phyloP scores from a whole-genome alignment of 768 basidiomycete species.

The Amanita pseudoporphyria region DNA sequence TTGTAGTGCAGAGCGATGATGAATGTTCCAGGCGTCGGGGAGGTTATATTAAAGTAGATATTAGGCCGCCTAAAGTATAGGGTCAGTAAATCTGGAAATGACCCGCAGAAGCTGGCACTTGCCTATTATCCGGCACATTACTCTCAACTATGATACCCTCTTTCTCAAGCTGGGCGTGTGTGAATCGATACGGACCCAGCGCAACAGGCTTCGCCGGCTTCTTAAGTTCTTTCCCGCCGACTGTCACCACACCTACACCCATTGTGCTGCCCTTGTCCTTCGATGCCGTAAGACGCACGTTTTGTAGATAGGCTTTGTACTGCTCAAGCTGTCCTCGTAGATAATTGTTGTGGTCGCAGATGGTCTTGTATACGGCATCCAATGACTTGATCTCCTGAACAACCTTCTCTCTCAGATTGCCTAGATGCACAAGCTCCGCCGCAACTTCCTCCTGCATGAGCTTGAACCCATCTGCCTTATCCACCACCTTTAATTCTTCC shows the following conservation, averaged over 20 bases:
- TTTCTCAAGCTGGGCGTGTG: slow-evolving; percentile 96
- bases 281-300: slow-evolving; percentile 82
- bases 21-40: slow-evolving; percentile 95
- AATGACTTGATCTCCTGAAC: slow-evolving; percentile 84
- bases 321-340: slow-evolving; percentile 93
- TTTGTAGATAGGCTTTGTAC: slow-evolving; percentile 99
- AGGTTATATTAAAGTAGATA: slow-evolving; percentile 98
- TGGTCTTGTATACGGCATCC: slow-evolving; percentile 98
- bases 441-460: slow-evolving; percentile 98
- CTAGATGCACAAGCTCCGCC: slow-evolving; percentile 91
- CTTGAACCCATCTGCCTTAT: slow-evolving; percentile 72
- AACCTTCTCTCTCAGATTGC: slow-evolving; percentile 95
- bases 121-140: slow-evolving; percentile 98
- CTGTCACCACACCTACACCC: slow-evolving; percentile 89
- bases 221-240: slow-evolving; percentile 91
- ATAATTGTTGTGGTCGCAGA: slow-evolving; percentile 98
- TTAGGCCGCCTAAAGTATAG: slow-evolving; percentile 67
- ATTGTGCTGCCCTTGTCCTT: slow-evolving; percentile 85
- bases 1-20: slow-evolving; percentile 99
- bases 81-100: not conserved
- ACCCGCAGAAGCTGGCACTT: slow-evolving; percentile 16
- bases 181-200: slow-evolving; percentile 94
- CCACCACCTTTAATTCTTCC: slow-evolving; percentile 83
- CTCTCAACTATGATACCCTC: slow-evolving; percentile 99
- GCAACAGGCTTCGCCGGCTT: slow-evolving; percentile 79